Evolutionary conservation across 768 basidiomycete species (phyloP), one percentile per base, ranked within the genome.

Genomic region (Kwoniella botswanensis): DNA sequence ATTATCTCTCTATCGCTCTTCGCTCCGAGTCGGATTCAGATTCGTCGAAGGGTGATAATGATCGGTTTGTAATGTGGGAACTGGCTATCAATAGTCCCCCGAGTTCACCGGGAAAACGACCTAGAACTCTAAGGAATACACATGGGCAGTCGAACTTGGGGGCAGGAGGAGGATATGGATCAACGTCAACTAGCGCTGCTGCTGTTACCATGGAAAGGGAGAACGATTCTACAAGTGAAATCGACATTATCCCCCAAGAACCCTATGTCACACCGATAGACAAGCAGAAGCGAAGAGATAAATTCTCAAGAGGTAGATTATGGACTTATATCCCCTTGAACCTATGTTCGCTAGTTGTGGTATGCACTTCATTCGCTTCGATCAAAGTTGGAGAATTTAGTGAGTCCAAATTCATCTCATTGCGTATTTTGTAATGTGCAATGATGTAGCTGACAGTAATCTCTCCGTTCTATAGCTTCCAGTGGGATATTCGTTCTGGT

Each of bases 51-150:
- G 63, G 5, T 53, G 63, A 42, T 62, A 72, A 21, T 52, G 61
- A 57, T 44, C 6, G 54, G 0, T 81, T 79, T 61, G 74, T 81
- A 65, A 81, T 81, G 79, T 81, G 79, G 79, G 79, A 81, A 29
- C 41, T 81, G 70, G 79, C 79, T 24, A 41, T 81, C 18, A 71
- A 71, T 11, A 72, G 70, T 12, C 68, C 74, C 42, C 76, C 76
- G 4, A n/a, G 29, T 10, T 70, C 67, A 21, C 71, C 72, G 3
- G n/a, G 15, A 7, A 42, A 67, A 26, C 42, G 18, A n/a, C 59
- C 59, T 0, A 42, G 59, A 61, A 61, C 41, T 43, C 7, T 61
- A 0, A 22, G 59, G 41, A 26, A 61, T 44, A 11, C 18, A 43
- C 59, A 44, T n/a, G 7, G 9, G 15, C 41, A 44, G 41, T 42